These are phyloP conservation scores for Aspergillus candidus DNA, from an alignment of 2,329 filamentous ascomycete species.

Conservation along the genomic window DNA sequence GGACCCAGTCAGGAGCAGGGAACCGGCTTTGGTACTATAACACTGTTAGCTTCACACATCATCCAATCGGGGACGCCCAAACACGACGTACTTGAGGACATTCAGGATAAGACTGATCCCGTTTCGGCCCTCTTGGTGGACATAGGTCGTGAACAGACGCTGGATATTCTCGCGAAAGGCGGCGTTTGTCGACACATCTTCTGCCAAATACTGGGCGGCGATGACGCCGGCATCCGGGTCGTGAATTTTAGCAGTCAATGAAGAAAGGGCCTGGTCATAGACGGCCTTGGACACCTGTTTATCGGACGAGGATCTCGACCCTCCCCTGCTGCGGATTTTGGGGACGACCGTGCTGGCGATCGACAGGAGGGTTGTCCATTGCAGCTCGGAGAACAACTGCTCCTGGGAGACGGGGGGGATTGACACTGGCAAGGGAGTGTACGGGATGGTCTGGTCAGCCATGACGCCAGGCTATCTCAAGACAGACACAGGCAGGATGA, in stretches of 20 bases:
- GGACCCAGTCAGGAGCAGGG: constrained; percentile 53
- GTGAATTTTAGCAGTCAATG: constrained; percentile 21
- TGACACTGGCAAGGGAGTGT: constrained; percentile 37
- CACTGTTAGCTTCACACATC: not conserved
- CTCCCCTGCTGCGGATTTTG: constrained; percentile 40
- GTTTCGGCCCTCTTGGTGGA: constrained; percentile 45
- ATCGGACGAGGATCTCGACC: constrained; percentile 27
- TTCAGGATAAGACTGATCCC: constrained; percentile 49
- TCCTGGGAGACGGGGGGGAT: constrained; percentile 43
- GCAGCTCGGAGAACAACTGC: constrained; percentile 47
- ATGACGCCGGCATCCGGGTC: constrained; percentile 30
- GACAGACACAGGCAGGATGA: constrained; percentile 2
- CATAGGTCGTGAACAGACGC: constrained; percentile 44
- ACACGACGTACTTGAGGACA: constrained; percentile 44
- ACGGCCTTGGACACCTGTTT: constrained; percentile 36
- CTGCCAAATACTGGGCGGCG: constrained; percentile 43
- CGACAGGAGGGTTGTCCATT: constrained; percentile 55
- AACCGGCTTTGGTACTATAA: constrained; percentile 48
- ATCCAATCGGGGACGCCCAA: not conserved
- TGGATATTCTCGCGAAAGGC: constrained; percentile 46
- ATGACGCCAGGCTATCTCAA: constrained; percentile 9
- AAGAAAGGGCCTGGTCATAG: constrained; percentile 35
- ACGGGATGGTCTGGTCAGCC: constrained; percentile 16
- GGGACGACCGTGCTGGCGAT: constrained; percentile 55
- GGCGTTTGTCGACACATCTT: constrained; percentile 44